phyloP scores from a whole-genome alignment of 2,329 filamentous ascomycete genomes.

The Exophiala sp. region DNA sequence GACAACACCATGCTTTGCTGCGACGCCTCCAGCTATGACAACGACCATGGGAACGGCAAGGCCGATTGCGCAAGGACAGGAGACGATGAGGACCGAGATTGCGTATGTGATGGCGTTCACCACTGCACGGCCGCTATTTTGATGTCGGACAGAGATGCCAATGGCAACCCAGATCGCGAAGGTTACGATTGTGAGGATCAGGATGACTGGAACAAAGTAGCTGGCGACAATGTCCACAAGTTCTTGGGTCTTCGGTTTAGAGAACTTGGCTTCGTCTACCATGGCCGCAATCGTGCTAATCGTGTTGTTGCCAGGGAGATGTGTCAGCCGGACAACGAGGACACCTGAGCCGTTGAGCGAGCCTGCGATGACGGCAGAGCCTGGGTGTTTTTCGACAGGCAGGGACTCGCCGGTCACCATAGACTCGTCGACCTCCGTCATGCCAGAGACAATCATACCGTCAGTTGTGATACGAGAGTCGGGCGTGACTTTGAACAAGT shows the following conservation, averaged over 20 bases:
- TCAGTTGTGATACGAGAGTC: conserved; percentile 62
- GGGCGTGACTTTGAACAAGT: conserved; percentile 58
- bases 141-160: too few relatives aligned
- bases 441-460: conserved; percentile 57
- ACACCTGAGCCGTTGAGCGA: conserved; percentile 51
- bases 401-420: conserved; percentile 69
- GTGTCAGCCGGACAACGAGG: conserved; percentile 50
- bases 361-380: conserved; percentile 58
- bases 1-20: conserved; percentile 59
- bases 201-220: conserved; percentile 63
- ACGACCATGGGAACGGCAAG: conserved; percentile 73
- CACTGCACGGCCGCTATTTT: too few relatives aligned
- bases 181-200: conserved; percentile 52
- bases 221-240: conserved; percentile 62
- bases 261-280: conserved; percentile 64
- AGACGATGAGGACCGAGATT: conserved; percentile 67
- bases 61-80: conserved; percentile 72
- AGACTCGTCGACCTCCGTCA: conserved; percentile 66
- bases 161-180: conserved; percentile 63
- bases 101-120: conserved; percentile 64
- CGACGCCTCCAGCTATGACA: conserved; percentile 64
- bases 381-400: conserved; percentile 53
- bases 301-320: conserved; percentile 64
- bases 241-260: conserved; percentile 63
- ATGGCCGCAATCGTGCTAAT: conserved; percentile 62